phyloP scores from a whole-genome alignment of 1,284 basidiomycete species.

The Tylopilus orsonianus region DNA sequence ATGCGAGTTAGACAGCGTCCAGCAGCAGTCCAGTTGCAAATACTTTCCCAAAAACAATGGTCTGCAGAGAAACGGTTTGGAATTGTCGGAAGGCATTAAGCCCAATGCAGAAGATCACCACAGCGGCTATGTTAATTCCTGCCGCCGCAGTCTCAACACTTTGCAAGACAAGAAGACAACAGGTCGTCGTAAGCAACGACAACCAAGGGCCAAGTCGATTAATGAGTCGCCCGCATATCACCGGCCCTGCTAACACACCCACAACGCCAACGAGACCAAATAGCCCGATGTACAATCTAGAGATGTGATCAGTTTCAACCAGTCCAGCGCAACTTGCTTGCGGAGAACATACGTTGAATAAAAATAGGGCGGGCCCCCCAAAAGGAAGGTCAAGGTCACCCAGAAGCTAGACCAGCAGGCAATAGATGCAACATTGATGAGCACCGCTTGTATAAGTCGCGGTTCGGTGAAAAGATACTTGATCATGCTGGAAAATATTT shows the following conservation, averaged over 20 bases:
- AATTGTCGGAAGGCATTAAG: conserved; percentile 48
- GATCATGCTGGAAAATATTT: conserved; percentile 64
- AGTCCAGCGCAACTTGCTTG: too few relatives aligned
- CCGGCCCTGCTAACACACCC: conserved; percentile 62
- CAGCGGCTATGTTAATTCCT: conserved; percentile 57
- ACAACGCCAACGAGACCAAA: conserved; percentile 71
- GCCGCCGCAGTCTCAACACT: conserved; percentile 58
- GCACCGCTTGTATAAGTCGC: conserved; percentile 59
- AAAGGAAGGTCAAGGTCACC: too few relatives aligned
- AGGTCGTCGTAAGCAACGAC: conserved; percentile 51
- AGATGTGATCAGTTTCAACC: too few relatives aligned
- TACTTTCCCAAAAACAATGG: conserved; percentile 42
- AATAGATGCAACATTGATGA: conserved; percentile 57
- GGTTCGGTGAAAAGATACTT: conserved; percentile 68
- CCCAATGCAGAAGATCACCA: conserved; percentile 46
- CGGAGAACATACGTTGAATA: too few relatives aligned
- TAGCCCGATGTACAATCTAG: conserved; percentile 67
- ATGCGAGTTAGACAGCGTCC: background rate
- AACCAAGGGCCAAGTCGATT: conserved; percentile 69
- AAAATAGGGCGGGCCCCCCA: too few relatives aligned
- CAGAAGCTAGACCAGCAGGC: conserved; percentile 60
- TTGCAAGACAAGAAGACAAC: conserved; percentile 44
- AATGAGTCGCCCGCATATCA: conserved; percentile 59
- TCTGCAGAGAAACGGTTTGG: conserved; percentile 39
- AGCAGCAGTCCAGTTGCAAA: background rate